phyloP scores from a whole-genome alignment of 108 stramenopile genomes.

The Cyclotella choctawhatcheeana region DNA sequence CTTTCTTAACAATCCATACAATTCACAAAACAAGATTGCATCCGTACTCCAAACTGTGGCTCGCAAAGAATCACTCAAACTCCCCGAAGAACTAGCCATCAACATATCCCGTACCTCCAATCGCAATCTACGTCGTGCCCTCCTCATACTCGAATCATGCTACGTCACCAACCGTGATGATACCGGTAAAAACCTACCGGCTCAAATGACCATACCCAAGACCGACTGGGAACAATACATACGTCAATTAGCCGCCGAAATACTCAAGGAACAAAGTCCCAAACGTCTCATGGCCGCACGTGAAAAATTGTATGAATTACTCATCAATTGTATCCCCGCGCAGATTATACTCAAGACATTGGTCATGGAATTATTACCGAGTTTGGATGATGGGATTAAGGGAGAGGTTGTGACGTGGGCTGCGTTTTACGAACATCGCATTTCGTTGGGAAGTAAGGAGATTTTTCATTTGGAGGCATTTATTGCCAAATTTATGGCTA shows the following conservation, averaged over 20 bases:
- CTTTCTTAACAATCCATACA: not conserved
- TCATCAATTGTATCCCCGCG: slow-evolving; percentile 97
- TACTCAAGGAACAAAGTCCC: slow-evolving; percentile 89
- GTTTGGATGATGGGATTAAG: slow-evolving; percentile 90
- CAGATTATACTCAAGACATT: slow-evolving; percentile 93
- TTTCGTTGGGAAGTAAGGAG: slow-evolving; percentile 94
- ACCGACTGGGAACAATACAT: slow-evolving; percentile 99
- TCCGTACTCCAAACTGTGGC: slow-evolving; percentile 77
- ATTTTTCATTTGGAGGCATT: slow-evolving; percentile 99
- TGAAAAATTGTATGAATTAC: slow-evolving; percentile 95
- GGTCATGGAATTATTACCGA: slow-evolving; percentile 79
- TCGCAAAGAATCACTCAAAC: slow-evolving; percentile 71
- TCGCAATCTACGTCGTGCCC: slow-evolving; percentile 96
- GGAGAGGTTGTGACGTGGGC: slow-evolving; percentile 92
- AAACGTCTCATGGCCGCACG: slow-evolving; percentile 83
- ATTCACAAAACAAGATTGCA: slow-evolving; percentile 54
- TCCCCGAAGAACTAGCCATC: slow-evolving; percentile 80
- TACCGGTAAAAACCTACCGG: slow-evolving; percentile 41
- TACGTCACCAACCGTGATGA: slow-evolving; percentile 73
- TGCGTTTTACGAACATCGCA: slow-evolving; percentile 96
- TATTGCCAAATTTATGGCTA: slow-evolving; percentile 96
- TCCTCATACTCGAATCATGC: slow-evolving; percentile 96
- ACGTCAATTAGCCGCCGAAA: slow-evolving; percentile 80
- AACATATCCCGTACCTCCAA: slow-evolving; percentile 73
- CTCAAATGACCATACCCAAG: slow-evolving; percentile 54